A percentile compares a stretch with the other conserved stretches of the same genome.
Evolutionary conservation across 176 grass and related monocot species (phyloP).

Genomic region (Triticum turgidum): DNA sequence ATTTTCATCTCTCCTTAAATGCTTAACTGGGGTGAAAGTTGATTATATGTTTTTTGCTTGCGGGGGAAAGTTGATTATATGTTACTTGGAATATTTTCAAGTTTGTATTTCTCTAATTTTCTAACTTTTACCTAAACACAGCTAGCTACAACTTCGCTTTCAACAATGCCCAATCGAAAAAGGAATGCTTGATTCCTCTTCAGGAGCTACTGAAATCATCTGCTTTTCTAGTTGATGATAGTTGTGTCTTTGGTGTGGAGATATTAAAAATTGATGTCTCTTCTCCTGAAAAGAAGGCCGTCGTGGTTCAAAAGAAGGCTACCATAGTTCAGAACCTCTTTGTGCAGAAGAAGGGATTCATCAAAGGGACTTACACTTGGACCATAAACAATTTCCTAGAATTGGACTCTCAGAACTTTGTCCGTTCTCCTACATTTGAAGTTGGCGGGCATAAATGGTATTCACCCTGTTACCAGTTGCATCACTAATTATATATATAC

Average conservation of each 20-base stretch:
- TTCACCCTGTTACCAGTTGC: background rate
- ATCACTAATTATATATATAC: background rate
- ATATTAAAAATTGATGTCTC: no score
- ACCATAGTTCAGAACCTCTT: no score
- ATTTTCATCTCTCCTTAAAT: no score
- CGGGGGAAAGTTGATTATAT: no score
- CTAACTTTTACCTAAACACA: background rate
- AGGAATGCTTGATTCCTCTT: conserved; percentile 10
- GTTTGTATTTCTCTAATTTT: background rate
- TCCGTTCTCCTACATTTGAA: conserved; percentile 27
- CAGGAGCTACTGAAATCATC: conserved; percentile 31
- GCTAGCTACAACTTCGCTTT: background rate
- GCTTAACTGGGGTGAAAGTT: no score
- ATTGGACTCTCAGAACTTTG: background rate
- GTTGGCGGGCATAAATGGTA: conserved; percentile 24
- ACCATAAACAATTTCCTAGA: conserved; percentile 14
- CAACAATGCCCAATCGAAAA: background rate
- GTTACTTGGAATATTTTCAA: no score
- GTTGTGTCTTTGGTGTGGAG: no score
- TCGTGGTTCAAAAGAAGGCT: no score
- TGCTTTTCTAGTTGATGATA: conserved; percentile 18
- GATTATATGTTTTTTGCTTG: no score
- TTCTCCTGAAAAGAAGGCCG: no score
- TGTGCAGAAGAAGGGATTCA: background rate
- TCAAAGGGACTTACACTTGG: conserved; percentile 35